A percentile compares a stretch with the other conserved stretches of the same genome.
phyloP scores from a whole-genome alignment of 2,329 filamentous ascomycete genomes.

The Trichoderma atroviride region DNA sequence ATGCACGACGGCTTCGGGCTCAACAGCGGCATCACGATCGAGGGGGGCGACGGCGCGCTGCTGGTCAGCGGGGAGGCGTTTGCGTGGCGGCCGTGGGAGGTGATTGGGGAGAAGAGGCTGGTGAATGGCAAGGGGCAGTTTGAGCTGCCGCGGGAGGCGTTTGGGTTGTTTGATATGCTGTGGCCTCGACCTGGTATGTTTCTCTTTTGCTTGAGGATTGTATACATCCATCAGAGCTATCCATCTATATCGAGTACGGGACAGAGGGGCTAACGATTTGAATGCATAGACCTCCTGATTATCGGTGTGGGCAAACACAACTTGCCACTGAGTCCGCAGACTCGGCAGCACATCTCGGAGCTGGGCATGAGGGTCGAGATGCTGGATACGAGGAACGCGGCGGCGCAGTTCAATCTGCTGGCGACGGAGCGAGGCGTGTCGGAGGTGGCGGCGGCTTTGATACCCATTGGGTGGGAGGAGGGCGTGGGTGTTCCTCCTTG shows the following conservation, averaged over 20 bases:
- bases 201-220: neutral
- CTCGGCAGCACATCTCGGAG: conserved; percentile 70
- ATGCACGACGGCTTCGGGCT: conserved; percentile 82
- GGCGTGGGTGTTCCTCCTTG: conserved; percentile 36
- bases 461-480: conserved; percentile 83
- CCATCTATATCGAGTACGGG: neutral
- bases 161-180: conserved; percentile 74
- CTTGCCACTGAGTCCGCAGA: conserved; percentile 73
- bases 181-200: conserved; percentile 85
- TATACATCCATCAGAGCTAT: neutral
- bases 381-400: conserved; percentile 89
- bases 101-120: conserved; percentile 51
- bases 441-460: conserved; percentile 82
- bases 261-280: neutral
- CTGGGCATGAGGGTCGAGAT: conserved; percentile 86
- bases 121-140: conserved; percentile 80
- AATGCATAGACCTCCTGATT: conserved; percentile 73
- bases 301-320: conserved; percentile 82
- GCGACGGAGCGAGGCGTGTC: conserved; percentile 89
- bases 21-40: conserved; percentile 75
- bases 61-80: conserved; percentile 88
- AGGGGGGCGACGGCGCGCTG: conserved; percentile 70
- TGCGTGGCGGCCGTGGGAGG: conserved; percentile 80
- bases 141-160: conserved; percentile 70
- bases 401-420: conserved; percentile 90